Evolutionary conservation across 1,284 basidiomycete genomes (phyloP), one percentile per base, ranked within the genome.

Genomic region (Heterobasidion occidentale): DNA sequence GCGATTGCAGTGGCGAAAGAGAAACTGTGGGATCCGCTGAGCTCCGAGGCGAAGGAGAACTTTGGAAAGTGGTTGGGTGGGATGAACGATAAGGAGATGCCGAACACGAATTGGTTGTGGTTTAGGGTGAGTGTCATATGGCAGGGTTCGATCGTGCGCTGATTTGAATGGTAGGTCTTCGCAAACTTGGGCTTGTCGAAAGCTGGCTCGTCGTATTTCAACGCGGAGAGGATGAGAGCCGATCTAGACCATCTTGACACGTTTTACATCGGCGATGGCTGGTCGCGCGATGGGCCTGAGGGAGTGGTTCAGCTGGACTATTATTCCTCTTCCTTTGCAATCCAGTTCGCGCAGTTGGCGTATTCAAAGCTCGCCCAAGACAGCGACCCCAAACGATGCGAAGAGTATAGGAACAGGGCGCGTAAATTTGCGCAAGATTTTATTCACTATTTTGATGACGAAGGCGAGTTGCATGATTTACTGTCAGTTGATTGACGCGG

Each of bases 41-140:
- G 71, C 34, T 71, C 76, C 1, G 69, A 76, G 57, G 79, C 76
- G 9, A 83, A 84, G 69, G 68, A 67, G 54, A 77, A 83, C 59
- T 74, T 90, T 36, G 86, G 82, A 56, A 70, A 74, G 9, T 90
- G 88, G 83, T 72, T 90, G 1, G 81, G 83, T 12, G 81, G 82
- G 0, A 89, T 90, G 79, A 89, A 89, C 64, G 81, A 84, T 67
- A 89, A 89, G 71, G 76, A 79, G 60, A 83, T 84, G 81, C 80
- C 81, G 8, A 81, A 84, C 63, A 88, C 87, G 15, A 90, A 90
- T 65, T 90, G 88, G 87, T 74, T 91, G 5, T 90, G 88, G 88
- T 90, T 90, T 70, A 75, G 87, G 58, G 87, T 84, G 58, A 36
- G 11, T 19, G 47, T 59, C 27, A 27, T 27, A 6, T 6, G 4